Base-by-base conservation (phyloP, 1,284 basidiomycete species). In the Leucoagaricus sp. region DNA sequence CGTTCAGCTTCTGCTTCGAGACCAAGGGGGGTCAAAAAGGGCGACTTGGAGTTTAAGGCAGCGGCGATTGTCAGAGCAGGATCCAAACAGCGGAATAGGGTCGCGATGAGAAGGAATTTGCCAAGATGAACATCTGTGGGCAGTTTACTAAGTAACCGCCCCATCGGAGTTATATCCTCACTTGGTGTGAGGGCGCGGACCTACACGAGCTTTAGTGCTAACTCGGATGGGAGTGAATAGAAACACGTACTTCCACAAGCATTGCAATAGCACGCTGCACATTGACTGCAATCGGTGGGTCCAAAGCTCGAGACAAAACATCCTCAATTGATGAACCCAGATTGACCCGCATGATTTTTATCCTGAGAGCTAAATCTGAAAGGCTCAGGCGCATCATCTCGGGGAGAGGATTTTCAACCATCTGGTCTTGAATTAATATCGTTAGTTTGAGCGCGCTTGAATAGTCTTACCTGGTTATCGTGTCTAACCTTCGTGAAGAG, bases 91-190 rank as follows among this genome's bases (percentile, higher is more conserved):
- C 86, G 85, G 73, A 99, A 93, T 25, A 95, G 70, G 1, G 91
- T 87, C 0, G 96, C 91, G 26, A 91, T 85, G 26, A 99, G 79
- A 19, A 99, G 76, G 70, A 99, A 94, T 75, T 99, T 98, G 49
- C 93, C 96, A 17, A 99, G 84, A 69, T 99, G 94, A 26, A 99
- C 96, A 67, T 99, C 97, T 47, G 93, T 94, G 0, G 97, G 97
- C 45, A 99, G 78, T 69, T 94, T 93, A 75, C 93, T 94, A 45
- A 99, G 79, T 29, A 98, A 78, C 49, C 91, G 81, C 29, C 97
- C 97, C 81, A 99, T 91, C 0, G 95, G 89, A 1, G 97, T 99
- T 64, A 99, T 98, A 31, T 98, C 94, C 70, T 98, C 95, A 1
- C 77, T 79, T 0, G 83, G 66, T 1, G 94, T 98, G 52, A 99